phyloP scores from a whole-genome alignment of 441 rosid species.

The Aleurites moluccanus region DNA sequence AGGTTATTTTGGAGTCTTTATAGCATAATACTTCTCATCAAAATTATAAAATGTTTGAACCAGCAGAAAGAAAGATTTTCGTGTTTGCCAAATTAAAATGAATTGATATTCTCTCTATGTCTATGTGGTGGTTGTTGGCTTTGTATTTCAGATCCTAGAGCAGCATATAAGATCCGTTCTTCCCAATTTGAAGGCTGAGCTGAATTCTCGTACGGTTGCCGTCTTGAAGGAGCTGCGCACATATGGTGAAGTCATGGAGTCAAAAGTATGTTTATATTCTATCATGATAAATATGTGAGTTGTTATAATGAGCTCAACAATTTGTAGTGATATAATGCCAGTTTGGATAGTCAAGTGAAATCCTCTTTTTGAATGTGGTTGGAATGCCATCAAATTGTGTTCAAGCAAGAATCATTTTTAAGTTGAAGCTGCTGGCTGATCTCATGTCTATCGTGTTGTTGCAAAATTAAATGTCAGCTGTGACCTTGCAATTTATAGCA shows the following conservation, averaged over 20 bases:
- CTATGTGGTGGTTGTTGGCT: background rate
- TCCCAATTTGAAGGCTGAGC: slow-evolving; percentile 55
- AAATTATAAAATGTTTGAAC: background rate
- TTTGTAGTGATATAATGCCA: slow-evolving; percentile 1
- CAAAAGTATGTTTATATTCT: slow-evolving; percentile 40
- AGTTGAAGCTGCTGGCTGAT: background rate
- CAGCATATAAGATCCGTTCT: slow-evolving; percentile 56
- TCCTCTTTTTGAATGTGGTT: background rate
- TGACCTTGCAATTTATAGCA: background rate
- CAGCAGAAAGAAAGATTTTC: background rate
- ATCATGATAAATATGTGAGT: background rate
- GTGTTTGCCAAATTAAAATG: too few relatives aligned
- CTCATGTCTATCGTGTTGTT: background rate
- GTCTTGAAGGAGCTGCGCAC: slow-evolving; percentile 49
- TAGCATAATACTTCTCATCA: background rate
- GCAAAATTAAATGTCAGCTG: background rate
- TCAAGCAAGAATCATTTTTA: background rate
- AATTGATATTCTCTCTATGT: background rate
- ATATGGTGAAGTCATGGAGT: slow-evolving; percentile 51
- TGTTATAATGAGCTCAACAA: background rate
- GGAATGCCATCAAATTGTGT: background rate
- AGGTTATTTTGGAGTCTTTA: background rate
- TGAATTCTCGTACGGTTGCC: slow-evolving; percentile 45
- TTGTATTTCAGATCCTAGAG: slow-evolving; percentile 48
- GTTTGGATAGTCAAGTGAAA: background rate